Evolutionary conservation across 495 filamentous ascomycete species (phyloP).

Genomic region (Penicillium ochrochloron): DNA sequence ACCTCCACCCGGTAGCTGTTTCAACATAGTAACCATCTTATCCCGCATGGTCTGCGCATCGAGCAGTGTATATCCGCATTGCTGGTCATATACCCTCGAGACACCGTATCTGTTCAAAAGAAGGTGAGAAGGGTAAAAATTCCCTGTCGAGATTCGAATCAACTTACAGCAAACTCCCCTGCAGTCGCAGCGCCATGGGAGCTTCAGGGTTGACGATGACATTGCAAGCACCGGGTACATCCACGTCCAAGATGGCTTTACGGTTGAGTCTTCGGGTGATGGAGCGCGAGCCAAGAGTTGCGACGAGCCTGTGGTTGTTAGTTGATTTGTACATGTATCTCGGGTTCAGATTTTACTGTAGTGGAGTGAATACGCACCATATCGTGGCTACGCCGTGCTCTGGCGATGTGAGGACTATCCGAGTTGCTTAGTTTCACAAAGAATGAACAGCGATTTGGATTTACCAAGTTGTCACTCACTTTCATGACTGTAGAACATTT

Average conservation of each 20-base stretch:
- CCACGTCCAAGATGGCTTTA: slow-evolving; percentile 87
- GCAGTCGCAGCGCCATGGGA: slow-evolving; percentile 89
- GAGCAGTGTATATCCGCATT: slow-evolving; percentile 81
- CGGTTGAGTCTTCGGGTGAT: slow-evolving; percentile 74
- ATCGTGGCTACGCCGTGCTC: slow-evolving; percentile 93
- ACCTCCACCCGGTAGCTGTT: slow-evolving; percentile 55
- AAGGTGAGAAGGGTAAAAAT: not conserved
- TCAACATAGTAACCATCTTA: slow-evolving; percentile 69
- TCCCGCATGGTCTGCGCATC: slow-evolving; percentile 79
- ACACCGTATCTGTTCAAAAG: slow-evolving; percentile 67
- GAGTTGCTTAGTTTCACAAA: slow-evolving; percentile 29
- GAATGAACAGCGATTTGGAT: slow-evolving; percentile 8
- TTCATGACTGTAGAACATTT: slow-evolving; percentile 94
- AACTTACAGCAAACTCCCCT: slow-evolving; percentile 80
- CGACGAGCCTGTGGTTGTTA: slow-evolving; percentile 71
- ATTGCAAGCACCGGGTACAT: slow-evolving; percentile 83
- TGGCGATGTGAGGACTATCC: slow-evolving; percentile 79
- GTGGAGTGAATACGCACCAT: slow-evolving; percentile 68
- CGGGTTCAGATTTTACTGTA: too few relatives aligned
- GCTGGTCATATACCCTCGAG: slow-evolving; percentile 81
- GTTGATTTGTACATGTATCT: not conserved
- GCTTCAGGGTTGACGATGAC: slow-evolving; percentile 84
- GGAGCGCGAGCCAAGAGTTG: slow-evolving; percentile 80
- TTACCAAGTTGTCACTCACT: slow-evolving; percentile 49
- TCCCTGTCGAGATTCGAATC: too few relatives aligned